Evolutionary conservation across 306 rosid species (phyloP), one percentile per base, ranked within the genome.

Genomic region (Quercus wislizeni): DNA sequence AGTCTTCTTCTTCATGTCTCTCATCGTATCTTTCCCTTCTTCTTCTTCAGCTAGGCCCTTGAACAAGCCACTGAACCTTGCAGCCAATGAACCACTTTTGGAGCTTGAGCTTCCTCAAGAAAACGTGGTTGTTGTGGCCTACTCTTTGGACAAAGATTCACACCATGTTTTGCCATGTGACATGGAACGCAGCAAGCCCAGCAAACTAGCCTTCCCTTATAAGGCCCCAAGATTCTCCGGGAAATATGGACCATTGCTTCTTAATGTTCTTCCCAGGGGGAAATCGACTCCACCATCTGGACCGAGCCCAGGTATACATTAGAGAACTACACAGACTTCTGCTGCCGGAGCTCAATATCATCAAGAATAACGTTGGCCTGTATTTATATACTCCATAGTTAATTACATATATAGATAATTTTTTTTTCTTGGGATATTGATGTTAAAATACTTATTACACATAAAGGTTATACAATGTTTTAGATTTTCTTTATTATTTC

Each of bases 211-310:
- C 25, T 59, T 30, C 57, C 55, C 19, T 13, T 38, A 8, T 28
- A 6, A 9, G 23, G 33, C 69, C 15, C 73, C 68, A 33, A 78
- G 88, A 43, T 18, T 64, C 30, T 76, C 74, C 49, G 49, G 84
- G 6, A 88, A 86, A 75, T 81, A 81, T 9, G 75, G 82, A 7
- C 21, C 90, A 1, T 31, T 90, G 80, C 19, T 86, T 17, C 78
- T 94, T n/a, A 84, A 75, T 73, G 87, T 91, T 91, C 93, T 94
- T 10, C 97, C 98, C 5, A 94, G 81, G 14, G 94, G 90, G 5
- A 1, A 0, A 43, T 1, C 3, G 1, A 81, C 85, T 14, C 86
- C 91, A 9, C 78, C 91, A 8, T 84, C 92, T 15, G 98, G 82
- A 62, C 97, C 97, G 61, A 91, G 97, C 92, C 71, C 64, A 79